Base-by-base conservation (phyloP, 1,284 basidiomycete species). In the Calocybe gambosa region DNA sequence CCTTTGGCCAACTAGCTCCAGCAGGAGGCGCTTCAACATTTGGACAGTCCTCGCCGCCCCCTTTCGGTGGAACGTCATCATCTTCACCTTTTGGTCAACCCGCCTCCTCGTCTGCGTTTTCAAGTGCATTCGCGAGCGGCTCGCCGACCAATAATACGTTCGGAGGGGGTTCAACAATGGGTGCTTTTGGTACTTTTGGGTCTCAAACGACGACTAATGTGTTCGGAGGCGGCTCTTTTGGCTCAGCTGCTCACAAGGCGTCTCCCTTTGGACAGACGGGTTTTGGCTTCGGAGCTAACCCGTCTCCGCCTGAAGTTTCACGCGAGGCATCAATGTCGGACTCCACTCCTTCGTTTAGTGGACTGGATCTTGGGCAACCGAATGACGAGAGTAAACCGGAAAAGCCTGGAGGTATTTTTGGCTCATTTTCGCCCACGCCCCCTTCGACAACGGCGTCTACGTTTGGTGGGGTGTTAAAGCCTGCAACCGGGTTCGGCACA, bases 311-410 rank as follows among this genome's bases (percentile, higher is more conserved):
- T 6, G 52, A 53, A 13, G 61, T 61, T 29, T 54, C 61, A 5
- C 52, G 59, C 31, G 58, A 66, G 52, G 60, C 59, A 26, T 63
- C 68, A 2, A 70, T 71, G 68, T 61, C 65, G 1, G 68, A 69
- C 46, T 58, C 60, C 9, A 62, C 65, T 8, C 46, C 50, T 25
- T 60, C 61, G 3, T 61, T 71, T 39, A 63, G 64, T 39, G 62
- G 63, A 21, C 52, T 73, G 23, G 67, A 66, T 12, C 50, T 71
- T n/a, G 69, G 68, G 16, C 55, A 52, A 7, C 50, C 50, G 16
- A 54, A 52, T 21, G 47, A 50, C 18, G 39, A 42, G 10, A 45
- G 56, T 9, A 53, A 61, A 42, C 50, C 57, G 31, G 46, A 33
- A 49, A 62, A 47, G 52, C 52, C 39, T 28, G 53, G 55, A 23